Evolutionary conservation across 805 yeast genomes (phyloP), one percentile per base, ranked within the genome.

Genomic region (Lipomyces anomalus): DNA sequence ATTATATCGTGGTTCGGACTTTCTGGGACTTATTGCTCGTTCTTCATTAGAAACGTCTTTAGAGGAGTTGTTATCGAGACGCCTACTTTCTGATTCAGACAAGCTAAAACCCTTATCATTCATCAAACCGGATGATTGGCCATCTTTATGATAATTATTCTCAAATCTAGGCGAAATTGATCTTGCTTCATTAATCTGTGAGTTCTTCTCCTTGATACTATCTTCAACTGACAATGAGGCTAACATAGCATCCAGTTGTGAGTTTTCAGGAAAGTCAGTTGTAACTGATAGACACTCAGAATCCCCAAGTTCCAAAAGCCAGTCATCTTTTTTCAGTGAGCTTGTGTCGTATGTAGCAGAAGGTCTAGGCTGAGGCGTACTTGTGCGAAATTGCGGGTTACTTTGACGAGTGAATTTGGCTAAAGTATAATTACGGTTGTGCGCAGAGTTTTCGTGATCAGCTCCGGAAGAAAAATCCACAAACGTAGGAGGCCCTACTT

Each of bases 381-480:
- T 48, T 5, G 50, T 26, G 11, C 44, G 38, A 33, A 42, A 51
- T 46, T 53, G 57, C 4, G 56, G 56, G 38, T 52, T 47, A 18
- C 13, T 32, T 7, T 22, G 28, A 5, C 66, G 56, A 17, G 58
- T 50, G 46, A 66, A 68, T 46, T 65, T 60, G 29, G 71, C 70
- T 16, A 65, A 53, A 22, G 57, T 54, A 56, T 60, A 66, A n/a
- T n/a, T n/a, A n/a, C n/a, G n/a, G n/a, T n/a, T n/a, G n/a, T n/a
- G n/a, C n/a, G n/a, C n/a, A n/a, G n/a, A n/a, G 26, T 58, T 50
- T 24, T 50, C 56, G 28, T 46, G 45, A 37, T 47, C 48, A 33
- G 66, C 68, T 4, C 76, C 78, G 29, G 66, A 63, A 50, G 72
- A 59, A 59, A 64, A 85, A 58, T 86, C 86, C 28, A 82, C 69